These are phyloP conservation scores for Clonostachys solani DNA, from an alignment of 2,329 filamentous ascomycete species.

Conservation along the genomic window DNA sequence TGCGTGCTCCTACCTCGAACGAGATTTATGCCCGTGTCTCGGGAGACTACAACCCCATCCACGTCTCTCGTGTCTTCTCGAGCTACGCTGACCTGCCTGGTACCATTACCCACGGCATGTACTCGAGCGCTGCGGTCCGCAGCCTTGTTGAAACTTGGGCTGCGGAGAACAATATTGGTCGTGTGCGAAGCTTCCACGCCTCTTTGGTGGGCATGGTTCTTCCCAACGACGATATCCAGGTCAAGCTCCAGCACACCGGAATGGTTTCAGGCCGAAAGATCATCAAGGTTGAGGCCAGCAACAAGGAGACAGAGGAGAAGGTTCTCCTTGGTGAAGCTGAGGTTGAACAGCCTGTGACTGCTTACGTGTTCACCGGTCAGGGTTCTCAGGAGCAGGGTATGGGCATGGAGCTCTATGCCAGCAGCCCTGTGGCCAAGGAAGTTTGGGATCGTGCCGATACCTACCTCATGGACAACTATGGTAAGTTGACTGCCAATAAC, in stretches of 20 bases:
- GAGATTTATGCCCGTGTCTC: slow-evolving; percentile 98
- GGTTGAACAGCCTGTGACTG: slow-evolving; percentile 93
- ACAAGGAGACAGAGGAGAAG: slow-evolving; percentile 95
- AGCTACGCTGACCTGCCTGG: slow-evolving; percentile 93
- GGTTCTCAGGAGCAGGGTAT: slow-evolving; percentile 98
- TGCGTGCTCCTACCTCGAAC: slow-evolving; percentile 92
- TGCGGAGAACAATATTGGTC: slow-evolving; percentile 96
- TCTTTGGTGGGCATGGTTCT: slow-evolving; percentile 98
- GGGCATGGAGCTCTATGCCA: slow-evolving; percentile 98
- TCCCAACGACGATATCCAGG: slow-evolving; percentile 90
- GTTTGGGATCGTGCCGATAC: slow-evolving; percentile 98
- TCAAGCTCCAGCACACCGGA: slow-evolving; percentile 92
- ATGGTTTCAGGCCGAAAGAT: slow-evolving; percentile 99
- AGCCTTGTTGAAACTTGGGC: slow-evolving; percentile 98
- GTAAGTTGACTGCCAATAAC: slow-evolving; percentile 42
- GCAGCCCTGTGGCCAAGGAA: slow-evolving; percentile 89
- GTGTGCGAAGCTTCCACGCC: slow-evolving; percentile 95
- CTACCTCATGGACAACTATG: slow-evolving; percentile 98
- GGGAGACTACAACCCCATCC: slow-evolving; percentile 97
- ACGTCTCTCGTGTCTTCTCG: slow-evolving; percentile 95
- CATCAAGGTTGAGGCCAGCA: slow-evolving; percentile 96
- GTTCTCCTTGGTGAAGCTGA: slow-evolving; percentile 93
- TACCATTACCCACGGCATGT: slow-evolving; percentile 99
- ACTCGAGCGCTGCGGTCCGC: slow-evolving; percentile 93
- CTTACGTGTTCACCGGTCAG: slow-evolving; percentile 97